Conservation (phyloP, 768 basidiomycete genomes). For the Serpula lacrymans region DNA sequence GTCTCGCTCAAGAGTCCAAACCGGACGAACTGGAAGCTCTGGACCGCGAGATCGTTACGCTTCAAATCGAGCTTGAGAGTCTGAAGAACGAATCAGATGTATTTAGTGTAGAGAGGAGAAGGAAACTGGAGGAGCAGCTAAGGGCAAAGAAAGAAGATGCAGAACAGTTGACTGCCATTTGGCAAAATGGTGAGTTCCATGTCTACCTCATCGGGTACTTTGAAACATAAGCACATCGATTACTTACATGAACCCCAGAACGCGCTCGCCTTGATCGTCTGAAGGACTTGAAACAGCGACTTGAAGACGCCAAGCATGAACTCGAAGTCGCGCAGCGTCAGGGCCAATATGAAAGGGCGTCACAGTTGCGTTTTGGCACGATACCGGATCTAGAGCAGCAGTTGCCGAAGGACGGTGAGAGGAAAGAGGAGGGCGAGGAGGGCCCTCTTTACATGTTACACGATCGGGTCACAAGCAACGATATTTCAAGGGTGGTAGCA, state of each 20-base stretch:
- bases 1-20: constrained; percentile 86
- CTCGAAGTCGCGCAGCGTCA: constrained; percentile 87
- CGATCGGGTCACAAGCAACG: constrained; percentile 84
- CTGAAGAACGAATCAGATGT: constrained; percentile 86
- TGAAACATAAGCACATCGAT: neutral
- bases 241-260: constrained; percentile 37
- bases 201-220: neutral
- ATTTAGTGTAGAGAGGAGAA: constrained; percentile 72
- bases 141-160: constrained; percentile 61
- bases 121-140: constrained; percentile 64
- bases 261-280: constrained; percentile 63
- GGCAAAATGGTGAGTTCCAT: constrained; percentile 61
- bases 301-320: constrained; percentile 82
- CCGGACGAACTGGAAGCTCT: constrained; percentile 82
- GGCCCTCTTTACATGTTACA: constrained; percentile 65
- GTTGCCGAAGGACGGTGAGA: constrained; percentile 53
- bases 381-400: constrained; percentile 79
- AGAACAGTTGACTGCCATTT: constrained; percentile 54
- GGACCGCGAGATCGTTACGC: constrained; percentile 78
- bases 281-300: constrained; percentile 67
- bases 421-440: constrained; percentile 38
- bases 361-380: constrained; percentile 75
- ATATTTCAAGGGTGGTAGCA: constrained; percentile 86
- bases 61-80: constrained; percentile 88
- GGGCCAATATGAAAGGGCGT: constrained; percentile 83